Base-by-base conservation (phyloP, 176 grass and related monocot genomes). In the Bolboschoenus planiculmis region DNA sequence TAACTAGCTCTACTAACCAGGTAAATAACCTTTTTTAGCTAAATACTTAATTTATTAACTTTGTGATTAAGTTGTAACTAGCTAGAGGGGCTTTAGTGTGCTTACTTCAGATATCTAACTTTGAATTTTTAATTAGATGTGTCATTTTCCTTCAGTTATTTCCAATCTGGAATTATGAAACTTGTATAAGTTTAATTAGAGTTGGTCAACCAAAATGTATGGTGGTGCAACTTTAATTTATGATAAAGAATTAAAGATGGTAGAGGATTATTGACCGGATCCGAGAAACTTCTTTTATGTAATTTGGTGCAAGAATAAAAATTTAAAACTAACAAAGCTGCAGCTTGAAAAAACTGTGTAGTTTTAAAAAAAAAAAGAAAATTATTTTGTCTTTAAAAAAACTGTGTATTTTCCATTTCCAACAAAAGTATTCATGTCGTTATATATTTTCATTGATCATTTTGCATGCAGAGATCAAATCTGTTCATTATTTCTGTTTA, bases 1-100 rank as follows among this genome's bases (percentile, higher is more conserved):
- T 94, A 11, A 91, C 82, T 56, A 94, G 71, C 85, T 81, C 77
- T 9, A 79, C 56, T 14, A 86, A 26, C 78, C 89, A 91, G 86
- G 63, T 82, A 56, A 59, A 18, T n/a, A n/a, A n/a, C n/a, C n/a
- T 79, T 77, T 77, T 57, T 7, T 11, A 13, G 31, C 30, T 27
- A 27, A 27, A 63, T 81, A 42, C 20, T 42, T 40, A 21, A 14
- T 4, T 39, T 4, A 15, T 18, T n/a, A n/a, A 34, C 31, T 26
- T 61, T 81, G 14, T 61, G 18, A 3, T 18, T 53, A 46, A 80
- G 31, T 36, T 10, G 24, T 81, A 46, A 47, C 10, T 81, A 81
- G 35, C n/a, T n/a, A 42, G 10, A 16, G 47, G 30, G 2, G 11
- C 55, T 43, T 63, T 81, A 33, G 54, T 16, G 50, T 53, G 50